Base-by-base conservation (phyloP, 495 filamentous ascomycete species). In the Daldinia grandis region DNA sequence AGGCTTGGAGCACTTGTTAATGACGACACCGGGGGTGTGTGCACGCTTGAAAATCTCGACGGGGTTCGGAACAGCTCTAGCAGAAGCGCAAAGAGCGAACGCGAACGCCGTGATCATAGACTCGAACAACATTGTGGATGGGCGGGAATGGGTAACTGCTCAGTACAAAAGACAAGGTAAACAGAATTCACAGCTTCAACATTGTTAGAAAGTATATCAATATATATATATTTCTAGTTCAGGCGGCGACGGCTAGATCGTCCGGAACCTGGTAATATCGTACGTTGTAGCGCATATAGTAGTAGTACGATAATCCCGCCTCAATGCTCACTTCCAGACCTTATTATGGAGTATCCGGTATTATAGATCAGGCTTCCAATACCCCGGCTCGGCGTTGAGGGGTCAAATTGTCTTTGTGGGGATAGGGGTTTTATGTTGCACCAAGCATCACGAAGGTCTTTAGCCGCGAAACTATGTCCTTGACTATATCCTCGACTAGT, bases 1-100 rank as follows among this genome's bases (percentile, higher is more conserved):
- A 0, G 82, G 78, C 62, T 73, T 75, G 57, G 68, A 66, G 76
- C 82, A 84, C 50, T 80, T 76, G 25, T 72, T 78, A 58, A 83
- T 80, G 40, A 84, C 79, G 27, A 74, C 72, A 8, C 82, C 82
- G 1, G 79, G 72, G 6, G 70, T 76, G 40, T 78, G 74, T 3
- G 74, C 76, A 19, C 79, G 76, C 64, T 79, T 80, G 71, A 82
- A 55, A 47, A 78, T 53, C 50, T 80, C 72, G 53, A 80, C 40
- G 1, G 82, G 82, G 40, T 62, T 76, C 19, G 71, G 68, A 1
- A 78, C 74, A 25, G 80, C 75, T 40, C 67, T 62, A 12, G 79
- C 80, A 8, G 66, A 66, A 5, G 62, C 78, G 53, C 74, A 63
- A 12, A 73, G 76, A 35, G 77, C 69, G 27, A 81, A 68, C n/a